These are phyloP conservation scores for Penicillium psychrosexuale DNA, from an alignment of 2,329 filamentous ascomycete genomes.

Conservation along the genomic window DNA sequence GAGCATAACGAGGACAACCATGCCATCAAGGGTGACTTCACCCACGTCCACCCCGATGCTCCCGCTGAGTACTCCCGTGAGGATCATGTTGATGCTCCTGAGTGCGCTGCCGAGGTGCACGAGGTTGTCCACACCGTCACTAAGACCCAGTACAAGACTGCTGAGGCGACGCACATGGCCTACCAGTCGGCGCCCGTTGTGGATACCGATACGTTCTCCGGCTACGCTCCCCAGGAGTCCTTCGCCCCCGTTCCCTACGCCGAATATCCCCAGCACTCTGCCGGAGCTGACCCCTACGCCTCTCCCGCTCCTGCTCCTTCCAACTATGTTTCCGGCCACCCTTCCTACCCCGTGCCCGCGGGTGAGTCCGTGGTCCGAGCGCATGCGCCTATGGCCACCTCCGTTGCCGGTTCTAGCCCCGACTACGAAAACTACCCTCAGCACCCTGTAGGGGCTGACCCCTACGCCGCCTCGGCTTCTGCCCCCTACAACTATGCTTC, in stretches of 20 bases:
- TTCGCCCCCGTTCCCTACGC: neutral
- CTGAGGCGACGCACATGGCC: conserved; percentile 3
- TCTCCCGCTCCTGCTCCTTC: neutral
- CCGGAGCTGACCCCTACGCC: neutral
- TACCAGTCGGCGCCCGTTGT: neutral
- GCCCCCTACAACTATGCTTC: conserved; percentile 11
- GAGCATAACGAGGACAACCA: conserved; percentile 26
- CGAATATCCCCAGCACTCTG: neutral
- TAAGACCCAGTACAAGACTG: conserved; percentile 21
- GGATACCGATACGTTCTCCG: neutral
- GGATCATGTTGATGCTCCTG: neutral
- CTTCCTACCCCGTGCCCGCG: neutral
- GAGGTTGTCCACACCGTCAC: conserved; percentile 31
- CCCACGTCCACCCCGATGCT: conserved; percentile 11
- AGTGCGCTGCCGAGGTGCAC: conserved; percentile 19
- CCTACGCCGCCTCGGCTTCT: neutral
- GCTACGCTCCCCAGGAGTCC: neutral
- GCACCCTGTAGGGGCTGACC: neutral
- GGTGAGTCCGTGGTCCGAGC: too few species aligned
- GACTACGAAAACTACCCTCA: neutral
- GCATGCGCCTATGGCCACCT: neutral
- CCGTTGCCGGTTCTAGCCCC: neutral
- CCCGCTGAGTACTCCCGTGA: conserved; percentile 1
- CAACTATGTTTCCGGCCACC: neutral
- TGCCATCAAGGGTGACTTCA: conserved; percentile 18